A percentile compares a stretch with the other conserved stretches of the same genome.
These are phyloP conservation scores for Lichtheimia hyalospora DNA, from an alignment of 371 early-diverging fungal species.

Conservation along the genomic window DNA sequence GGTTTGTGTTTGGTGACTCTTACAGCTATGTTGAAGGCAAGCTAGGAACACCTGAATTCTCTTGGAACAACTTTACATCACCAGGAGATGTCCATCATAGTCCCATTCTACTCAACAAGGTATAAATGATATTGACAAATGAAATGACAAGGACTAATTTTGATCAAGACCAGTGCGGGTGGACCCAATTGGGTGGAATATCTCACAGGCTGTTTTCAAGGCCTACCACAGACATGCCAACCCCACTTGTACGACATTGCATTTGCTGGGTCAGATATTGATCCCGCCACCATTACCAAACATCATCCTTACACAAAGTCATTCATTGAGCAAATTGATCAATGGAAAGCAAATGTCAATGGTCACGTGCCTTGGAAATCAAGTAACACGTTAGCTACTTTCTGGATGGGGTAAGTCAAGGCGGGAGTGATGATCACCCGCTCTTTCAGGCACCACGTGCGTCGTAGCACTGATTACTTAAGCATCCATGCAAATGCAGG, in stretches of 20 bases:
- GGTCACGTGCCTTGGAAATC: conserved; percentile 5
- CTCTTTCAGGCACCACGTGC: no score
- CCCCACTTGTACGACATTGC: conserved; percentile 12
- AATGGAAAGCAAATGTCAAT: conserved; percentile 3
- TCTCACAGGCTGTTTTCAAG: conserved; percentile 12
- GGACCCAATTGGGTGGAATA: conserved; percentile 14
- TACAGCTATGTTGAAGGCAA: conserved; percentile 12
- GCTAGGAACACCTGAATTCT: conserved; percentile 4
- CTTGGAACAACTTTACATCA: conserved; percentile 13
- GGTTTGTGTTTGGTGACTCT: conserved; percentile 17
- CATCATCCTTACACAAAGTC: conserved; percentile 8
- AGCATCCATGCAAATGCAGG: not conserved
- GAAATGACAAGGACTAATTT: not conserved
- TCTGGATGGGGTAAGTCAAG: conserved; percentile 16
- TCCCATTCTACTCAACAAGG: conserved; percentile 12
- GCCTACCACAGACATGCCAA: conserved; percentile 10
- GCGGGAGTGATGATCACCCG: not conserved
- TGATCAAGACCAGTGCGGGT: conserved; percentile 10
- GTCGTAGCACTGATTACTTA: no score
- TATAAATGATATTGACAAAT: not conserved
- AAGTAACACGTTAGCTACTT: conserved; percentile 9
- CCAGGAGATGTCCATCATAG: not conserved
- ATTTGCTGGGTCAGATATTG: conserved; percentile 15
- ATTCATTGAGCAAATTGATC: conserved; percentile 13
- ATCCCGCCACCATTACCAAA: conserved; percentile 3